Conservation (phyloP, 2,329 filamentous ascomycete species). For the Allantophomopsis cytisporea region DNA sequence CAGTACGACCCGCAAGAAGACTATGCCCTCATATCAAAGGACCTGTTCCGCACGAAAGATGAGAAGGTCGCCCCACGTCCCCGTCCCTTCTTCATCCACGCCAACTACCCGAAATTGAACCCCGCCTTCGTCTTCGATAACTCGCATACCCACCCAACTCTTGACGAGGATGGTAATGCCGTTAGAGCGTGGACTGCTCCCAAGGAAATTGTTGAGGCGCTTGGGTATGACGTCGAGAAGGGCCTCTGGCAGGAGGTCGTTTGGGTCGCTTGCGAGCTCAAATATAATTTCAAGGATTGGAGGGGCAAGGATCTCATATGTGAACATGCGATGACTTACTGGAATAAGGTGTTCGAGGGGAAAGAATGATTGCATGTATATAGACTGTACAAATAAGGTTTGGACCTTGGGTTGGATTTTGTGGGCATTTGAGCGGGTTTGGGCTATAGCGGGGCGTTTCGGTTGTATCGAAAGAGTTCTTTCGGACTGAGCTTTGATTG, state of each 20-base stretch:
- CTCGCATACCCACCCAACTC: conserved; percentile 8
- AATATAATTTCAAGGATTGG: neutral
- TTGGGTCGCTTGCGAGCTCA: conserved; percentile 9
- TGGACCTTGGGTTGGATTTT: too few species aligned
- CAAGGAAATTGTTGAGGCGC: conserved; percentile 8
- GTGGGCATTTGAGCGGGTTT: too few species aligned
- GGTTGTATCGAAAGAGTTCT: too few species aligned
- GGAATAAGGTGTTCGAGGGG: neutral
- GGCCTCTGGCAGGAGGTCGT: conserved; percentile 12
- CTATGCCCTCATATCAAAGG: neutral
- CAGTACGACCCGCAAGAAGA: neutral
- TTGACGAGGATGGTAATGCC: conserved; percentile 2
- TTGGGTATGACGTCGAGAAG: conserved; percentile 13
- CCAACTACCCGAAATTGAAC: conserved; percentile 17
- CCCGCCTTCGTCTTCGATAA: conserved; percentile 14
- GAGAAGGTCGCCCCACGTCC: neutral
- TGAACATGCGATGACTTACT: neutral
- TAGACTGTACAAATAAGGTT: too few species aligned
- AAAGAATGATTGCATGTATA: neutral
- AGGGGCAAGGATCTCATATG: neutral
- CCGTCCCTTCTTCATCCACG: conserved; percentile 12
- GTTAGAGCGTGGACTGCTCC: conserved; percentile 11
- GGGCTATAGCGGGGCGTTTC: too few species aligned
- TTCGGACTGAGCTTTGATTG: too few species aligned
- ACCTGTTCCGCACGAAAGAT: conserved; percentile 2